Percentiles rank a stretch among this genome's conserved stretches.
Conservation (phyloP, 805 yeast genomes). For the Suhomyces sp. region DNA sequence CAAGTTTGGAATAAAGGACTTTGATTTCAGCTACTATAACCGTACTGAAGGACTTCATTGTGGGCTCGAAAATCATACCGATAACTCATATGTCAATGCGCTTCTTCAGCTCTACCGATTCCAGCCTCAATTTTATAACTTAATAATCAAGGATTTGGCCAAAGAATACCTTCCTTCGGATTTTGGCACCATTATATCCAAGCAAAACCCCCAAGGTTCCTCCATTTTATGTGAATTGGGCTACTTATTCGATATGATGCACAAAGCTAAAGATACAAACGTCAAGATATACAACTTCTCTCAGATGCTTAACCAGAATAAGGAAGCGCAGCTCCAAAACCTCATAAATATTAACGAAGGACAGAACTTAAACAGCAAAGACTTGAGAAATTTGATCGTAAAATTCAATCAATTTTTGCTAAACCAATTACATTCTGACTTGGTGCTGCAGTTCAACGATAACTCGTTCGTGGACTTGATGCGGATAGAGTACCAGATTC, state of each 20-base stretch:
- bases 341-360: constrained; percentile 52
- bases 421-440: constrained; percentile 51
- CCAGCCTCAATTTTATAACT: constrained; percentile 69
- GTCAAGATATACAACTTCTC: constrained; percentile 82
- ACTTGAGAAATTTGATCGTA: constrained; percentile 46
- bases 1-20: constrained; percentile 89
- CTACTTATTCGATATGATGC: constrained; percentile 86
- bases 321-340: constrained; percentile 50
- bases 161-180: constrained; percentile 43
- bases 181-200: constrained; percentile 25
- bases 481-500: constrained; percentile 45
- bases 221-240: constrained; percentile 80
- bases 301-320: constrained; percentile 30
- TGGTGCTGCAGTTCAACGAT: constrained; percentile 27
- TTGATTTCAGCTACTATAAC: constrained; percentile 85
- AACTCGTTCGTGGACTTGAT: constrained; percentile 30
- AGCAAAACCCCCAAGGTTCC: constrained; percentile 38
- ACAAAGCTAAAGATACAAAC: constrained; percentile 65
- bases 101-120: constrained; percentile 77
- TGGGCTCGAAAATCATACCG: constrained; percentile 87
- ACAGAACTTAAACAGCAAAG: constrained; percentile 40
- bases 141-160: constrained; percentile 54
- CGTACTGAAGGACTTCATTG: constrained; percentile 54
- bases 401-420: constrained; percentile 60
- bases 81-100: constrained; percentile 70